Evolutionary conservation across 352 stramenopile species (phyloP).

Genomic region (Pythium dissotocum): DNA sequence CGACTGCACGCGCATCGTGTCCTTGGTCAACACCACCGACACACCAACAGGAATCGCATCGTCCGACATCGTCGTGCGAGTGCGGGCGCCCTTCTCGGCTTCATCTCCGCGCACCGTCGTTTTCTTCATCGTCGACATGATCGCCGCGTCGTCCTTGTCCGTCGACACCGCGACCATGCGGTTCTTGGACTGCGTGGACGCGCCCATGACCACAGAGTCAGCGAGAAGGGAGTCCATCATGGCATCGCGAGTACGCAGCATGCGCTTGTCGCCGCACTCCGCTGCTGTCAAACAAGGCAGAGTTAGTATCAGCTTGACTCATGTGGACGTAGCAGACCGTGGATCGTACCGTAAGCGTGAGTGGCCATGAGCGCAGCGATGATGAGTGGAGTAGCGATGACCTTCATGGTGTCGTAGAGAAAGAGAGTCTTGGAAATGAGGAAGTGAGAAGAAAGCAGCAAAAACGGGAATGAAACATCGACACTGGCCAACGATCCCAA

Average conservation of each 20-base stretch:
- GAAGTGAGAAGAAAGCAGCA: background rate
- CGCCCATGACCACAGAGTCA: slow-evolving; percentile 15
- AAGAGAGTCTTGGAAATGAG: too few relatives aligned
- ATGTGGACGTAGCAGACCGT: too few relatives aligned
- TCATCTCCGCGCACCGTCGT: background rate
- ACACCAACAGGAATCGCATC: background rate
- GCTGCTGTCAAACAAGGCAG: background rate
- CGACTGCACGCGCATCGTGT: slow-evolving; percentile 10
- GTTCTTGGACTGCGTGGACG: slow-evolving; percentile 12
- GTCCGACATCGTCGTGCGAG: background rate
- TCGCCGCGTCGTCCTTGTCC: slow-evolving; percentile 15
- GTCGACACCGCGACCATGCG: slow-evolving; percentile 13
- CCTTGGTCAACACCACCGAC: slow-evolving; percentile 7
- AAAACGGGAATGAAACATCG: background rate
- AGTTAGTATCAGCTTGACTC: too few relatives aligned
- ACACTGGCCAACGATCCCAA: too few relatives aligned
- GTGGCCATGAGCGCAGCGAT: slow-evolving; percentile 3
- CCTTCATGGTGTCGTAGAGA: slow-evolving; percentile 4
- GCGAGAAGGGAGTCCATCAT: slow-evolving; percentile 6
- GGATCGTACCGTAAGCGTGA: slow-evolving; percentile 3
- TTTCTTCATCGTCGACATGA: slow-evolving; percentile 17
- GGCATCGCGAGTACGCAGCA: background rate
- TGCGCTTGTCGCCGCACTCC: slow-evolving; percentile 2
- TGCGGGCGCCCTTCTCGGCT: background rate
- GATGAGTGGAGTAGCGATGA: background rate